Evolutionary conservation across 2,329 filamentous ascomycete genomes (phyloP).

Genomic region (Trichoderma atroviride): DNA sequence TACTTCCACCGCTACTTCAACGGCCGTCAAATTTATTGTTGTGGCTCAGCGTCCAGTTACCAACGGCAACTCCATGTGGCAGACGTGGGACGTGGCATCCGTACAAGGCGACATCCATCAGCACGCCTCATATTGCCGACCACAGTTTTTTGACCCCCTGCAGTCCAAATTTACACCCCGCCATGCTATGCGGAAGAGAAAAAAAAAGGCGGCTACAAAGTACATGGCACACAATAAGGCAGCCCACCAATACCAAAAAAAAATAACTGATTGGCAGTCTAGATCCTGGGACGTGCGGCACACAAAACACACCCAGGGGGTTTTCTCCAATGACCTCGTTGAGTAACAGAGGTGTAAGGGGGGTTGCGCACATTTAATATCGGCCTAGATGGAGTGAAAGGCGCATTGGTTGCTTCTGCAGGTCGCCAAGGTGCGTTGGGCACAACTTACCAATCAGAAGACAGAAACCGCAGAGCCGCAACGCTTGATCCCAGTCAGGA

Average conservation of each 20-base stretch:
- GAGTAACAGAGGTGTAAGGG: neutral
- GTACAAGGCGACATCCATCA: neutral
- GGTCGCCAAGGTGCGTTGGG: constrained; percentile 3
- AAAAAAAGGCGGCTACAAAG: constrained; percentile 2
- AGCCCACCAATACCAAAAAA: neutral
- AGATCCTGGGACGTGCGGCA: neutral
- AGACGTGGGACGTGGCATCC: constrained; percentile 1
- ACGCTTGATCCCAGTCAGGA: neutral
- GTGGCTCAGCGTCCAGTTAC: constrained; percentile 6
- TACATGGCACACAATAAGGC: constrained; percentile 4
- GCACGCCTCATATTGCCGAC: constrained; percentile 3
- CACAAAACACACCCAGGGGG: neutral
- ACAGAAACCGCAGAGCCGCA: constrained; percentile 13
- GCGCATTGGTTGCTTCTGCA: neutral
- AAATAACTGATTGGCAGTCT: neutral
- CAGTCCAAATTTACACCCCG: neutral
- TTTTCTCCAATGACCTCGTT: neutral
- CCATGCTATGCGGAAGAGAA: neutral
- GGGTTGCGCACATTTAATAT: neutral
- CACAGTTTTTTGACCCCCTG: neutral
- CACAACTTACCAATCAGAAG: neutral
- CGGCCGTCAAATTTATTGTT: neutral
- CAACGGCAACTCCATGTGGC: neutral
- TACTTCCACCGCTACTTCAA: neutral
- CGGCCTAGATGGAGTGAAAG: constrained; percentile 1